phyloP scores from a whole-genome alignment of 2,329 filamentous ascomycete genomes.

The Ambrosiella cleistominuta region DNA sequence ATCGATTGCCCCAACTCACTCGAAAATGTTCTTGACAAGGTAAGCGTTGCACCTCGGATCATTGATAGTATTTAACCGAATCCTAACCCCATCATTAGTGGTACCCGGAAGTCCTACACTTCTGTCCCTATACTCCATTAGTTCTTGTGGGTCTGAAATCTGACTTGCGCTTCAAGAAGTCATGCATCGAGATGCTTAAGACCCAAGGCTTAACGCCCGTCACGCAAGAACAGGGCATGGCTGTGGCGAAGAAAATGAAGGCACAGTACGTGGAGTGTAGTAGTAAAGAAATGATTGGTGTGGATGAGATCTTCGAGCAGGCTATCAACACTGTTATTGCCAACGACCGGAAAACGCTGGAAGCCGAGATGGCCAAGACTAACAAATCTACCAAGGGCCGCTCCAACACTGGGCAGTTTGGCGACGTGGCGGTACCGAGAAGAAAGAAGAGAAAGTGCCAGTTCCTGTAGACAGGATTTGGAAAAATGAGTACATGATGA shows the following conservation, averaged over 20 bases:
- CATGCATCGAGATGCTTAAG: conserved; percentile 96
- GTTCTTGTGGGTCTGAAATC: conserved; percentile 94
- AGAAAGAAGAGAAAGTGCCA: conserved; percentile 75
- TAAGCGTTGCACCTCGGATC: conserved; percentile 24
- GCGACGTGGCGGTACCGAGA: conserved; percentile 29
- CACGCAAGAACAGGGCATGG: conserved; percentile 72
- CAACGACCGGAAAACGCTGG: conserved; percentile 51
- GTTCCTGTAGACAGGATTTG: conserved; percentile 42
- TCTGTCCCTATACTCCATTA: conserved; percentile 92
- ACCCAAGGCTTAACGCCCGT: conserved; percentile 93
- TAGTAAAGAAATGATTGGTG: conserved; percentile 89
- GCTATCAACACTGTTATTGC: conserved; percentile 82
- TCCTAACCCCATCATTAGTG: conserved; percentile 40
- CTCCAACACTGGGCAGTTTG: conserved; percentile 25
- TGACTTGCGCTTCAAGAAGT: conserved; percentile 85
- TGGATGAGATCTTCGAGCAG: conserved; percentile 88
- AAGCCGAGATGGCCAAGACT: conserved; percentile 27
- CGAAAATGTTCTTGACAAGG: conserved; percentile 98
- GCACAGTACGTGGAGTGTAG: conserved; percentile 97
- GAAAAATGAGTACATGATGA: conserved; percentile 1
- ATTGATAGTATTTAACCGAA: background rate
- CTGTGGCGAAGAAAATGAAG: conserved; percentile 82
- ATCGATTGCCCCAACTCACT: conserved; percentile 97
- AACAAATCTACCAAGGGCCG: conserved; percentile 21
- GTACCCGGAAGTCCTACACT: conserved; percentile 98